Evolutionary conservation across 257 asterid genomes (phyloP), one percentile per base, ranked within the genome.

Genomic region (Solanum boliviense): DNA sequence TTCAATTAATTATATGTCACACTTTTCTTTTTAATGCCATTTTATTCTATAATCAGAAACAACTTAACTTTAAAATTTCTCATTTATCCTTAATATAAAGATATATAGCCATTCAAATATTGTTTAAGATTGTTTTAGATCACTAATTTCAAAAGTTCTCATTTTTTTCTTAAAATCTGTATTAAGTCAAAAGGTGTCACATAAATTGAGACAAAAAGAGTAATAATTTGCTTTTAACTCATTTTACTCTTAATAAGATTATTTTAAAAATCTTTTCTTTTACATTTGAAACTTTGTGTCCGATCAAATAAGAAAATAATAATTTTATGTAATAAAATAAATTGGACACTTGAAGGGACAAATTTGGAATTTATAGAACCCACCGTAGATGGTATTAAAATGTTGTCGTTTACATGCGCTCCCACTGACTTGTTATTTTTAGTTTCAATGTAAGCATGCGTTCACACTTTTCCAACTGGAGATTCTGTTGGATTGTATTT

Each of bases 401-500:
- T 81, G 52, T 88, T 86, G 86, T 79, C 72, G n/a, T 48, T 68
- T 48, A 27, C 46, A 83, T 83, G 86, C 48, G 32, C 71, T 58
- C 72, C 74, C 81, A 83, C 68, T 58, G 41, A 83, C 34, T 73
- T 52, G 68, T 76, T 79, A 44, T 81, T 81, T 86, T 85, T 72
- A 86, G 86, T 81, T 91, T 83, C 32, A 81, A 74, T 87, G 31
- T 31, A 31, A 76, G 86, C 81, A 32, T 86, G 46, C 87, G 41
- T 85, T 74, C 31, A 65, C 20, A 56, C 25, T 90, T 91, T 91
- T 90, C 73, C 92, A 87, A 86, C 90, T 84, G 68, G 84, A 85
- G 87, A 88, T 83, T 83, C 88, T 70, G 75, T 62, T 56, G 29
- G 83, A 35, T 35, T 73, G 15, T 41, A 87, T 88, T 32, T 70